Percentiles rank a stretch among this genome's conserved stretches.
Conservation (phyloP, 495 filamentous ascomycete species). For the Filosporella fistucella region DNA sequence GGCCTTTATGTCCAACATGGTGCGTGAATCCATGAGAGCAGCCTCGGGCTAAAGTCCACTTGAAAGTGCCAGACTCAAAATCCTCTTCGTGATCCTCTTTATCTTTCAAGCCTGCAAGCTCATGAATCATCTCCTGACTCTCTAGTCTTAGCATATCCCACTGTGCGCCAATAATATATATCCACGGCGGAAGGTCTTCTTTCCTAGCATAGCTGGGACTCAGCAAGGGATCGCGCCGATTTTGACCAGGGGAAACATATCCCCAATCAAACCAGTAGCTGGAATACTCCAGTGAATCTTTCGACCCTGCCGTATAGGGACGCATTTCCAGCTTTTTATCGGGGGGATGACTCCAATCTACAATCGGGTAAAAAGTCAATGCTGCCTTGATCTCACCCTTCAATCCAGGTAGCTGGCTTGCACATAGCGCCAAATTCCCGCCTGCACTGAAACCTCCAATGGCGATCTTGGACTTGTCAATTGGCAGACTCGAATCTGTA, state of each 20-base stretch:
- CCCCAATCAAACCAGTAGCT: conserved; percentile 1
- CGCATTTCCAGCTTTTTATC: neutral
- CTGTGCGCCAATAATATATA: neutral
- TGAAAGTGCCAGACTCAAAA: neutral
- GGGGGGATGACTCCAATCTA: conserved; percentile 1
- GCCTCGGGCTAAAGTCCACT: neutral
- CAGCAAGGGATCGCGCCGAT: neutral
- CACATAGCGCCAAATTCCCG: conserved; percentile 27
- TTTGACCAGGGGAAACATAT: neutral
- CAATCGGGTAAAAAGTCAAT: conserved; percentile 1
- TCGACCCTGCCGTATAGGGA: neutral
- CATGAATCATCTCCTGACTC: neutral
- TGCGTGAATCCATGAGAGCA: neutral
- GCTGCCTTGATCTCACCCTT: conserved; percentile 24
- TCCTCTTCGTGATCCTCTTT: neutral
- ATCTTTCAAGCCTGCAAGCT: neutral
- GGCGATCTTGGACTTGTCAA: conserved; percentile 19
- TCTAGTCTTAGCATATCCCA: neutral
- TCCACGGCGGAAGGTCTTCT: neutral
- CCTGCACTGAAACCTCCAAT: conserved; percentile 35
- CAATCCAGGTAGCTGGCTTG: conserved; percentile 25
- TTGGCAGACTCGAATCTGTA: conserved; percentile 11
- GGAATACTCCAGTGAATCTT: neutral
- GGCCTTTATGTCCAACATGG: neutral
- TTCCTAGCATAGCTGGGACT: neutral